Evolutionary conservation across 768 basidiomycete genomes (phyloP).

Genomic region (Vishniacozyma victoriae): DNA sequence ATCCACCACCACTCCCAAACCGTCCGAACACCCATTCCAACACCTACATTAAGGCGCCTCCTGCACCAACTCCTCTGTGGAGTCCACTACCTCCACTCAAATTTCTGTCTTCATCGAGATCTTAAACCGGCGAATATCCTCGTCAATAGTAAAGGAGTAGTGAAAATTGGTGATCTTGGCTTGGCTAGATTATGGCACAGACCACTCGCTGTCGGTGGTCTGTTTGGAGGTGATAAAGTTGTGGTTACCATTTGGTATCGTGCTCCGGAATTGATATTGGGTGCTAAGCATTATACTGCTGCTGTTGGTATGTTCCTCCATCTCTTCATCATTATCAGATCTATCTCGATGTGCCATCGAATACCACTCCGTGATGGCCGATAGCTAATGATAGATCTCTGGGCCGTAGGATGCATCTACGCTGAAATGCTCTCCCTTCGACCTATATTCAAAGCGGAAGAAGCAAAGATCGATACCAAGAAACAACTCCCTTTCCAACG

Average conservation of each 20-base stretch:
- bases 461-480: constrained; percentile 84
- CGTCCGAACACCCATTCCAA: constrained; percentile 67
- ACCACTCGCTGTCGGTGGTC: constrained; percentile 67
- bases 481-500: constrained; percentile 96
- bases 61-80: constrained; percentile 92
- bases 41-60: constrained; percentile 80
- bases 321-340: neutral
- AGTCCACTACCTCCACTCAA: constrained; percentile 86
- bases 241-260: constrained; percentile 99
- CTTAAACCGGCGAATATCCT: constrained; percentile 98
- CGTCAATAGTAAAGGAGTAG: constrained; percentile 76
- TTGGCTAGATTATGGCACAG: constrained; percentile 85
- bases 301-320: constrained; percentile 55
- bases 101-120: constrained; percentile 92
- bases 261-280: constrained; percentile 89
- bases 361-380: neutral
- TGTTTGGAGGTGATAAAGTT: constrained; percentile 93
- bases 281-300: constrained; percentile 95
- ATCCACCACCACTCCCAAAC: constrained; percentile 97
- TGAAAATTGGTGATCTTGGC: constrained; percentile 98
- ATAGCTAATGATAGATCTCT: constrained; percentile 58
- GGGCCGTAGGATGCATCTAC: constrained; percentile 97
- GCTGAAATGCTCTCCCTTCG: constrained; percentile 88
- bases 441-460: constrained; percentile 98
- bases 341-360: neutral